Evolutionary conservation across 176 grass and related monocot species (phyloP), one percentile per base, ranked within the genome.

Genomic region (Stipa capillata): DNA sequence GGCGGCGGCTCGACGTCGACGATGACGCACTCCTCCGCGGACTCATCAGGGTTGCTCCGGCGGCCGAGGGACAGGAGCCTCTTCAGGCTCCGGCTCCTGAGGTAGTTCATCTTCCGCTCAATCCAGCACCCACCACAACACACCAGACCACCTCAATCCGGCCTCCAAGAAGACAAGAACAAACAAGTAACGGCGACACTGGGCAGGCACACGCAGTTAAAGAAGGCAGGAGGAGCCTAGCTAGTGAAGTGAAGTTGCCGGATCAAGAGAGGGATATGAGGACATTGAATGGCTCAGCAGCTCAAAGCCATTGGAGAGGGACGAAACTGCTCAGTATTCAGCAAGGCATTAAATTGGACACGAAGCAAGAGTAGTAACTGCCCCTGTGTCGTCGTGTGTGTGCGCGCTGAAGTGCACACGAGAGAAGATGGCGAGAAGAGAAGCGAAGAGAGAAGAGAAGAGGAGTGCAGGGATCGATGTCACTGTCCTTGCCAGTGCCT

Each of bases 51-150:
- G 75, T 81, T 91, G 37, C 68, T 88, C 49, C 84, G 84, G 50
- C 82, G 73, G 35, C 88, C 85, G 8, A 94, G 71, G 9, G 91
- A 91, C 35, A 94, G 82, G 8, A 94, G 77, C 52, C 88, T 20
- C 88, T 85, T 94, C 0, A 94, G 69, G 82, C 91, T 91, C 52
- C 85, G 80, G 82, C 82, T 94, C 47, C 91, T 85, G 35, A 94
- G 88, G 61, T 88, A 84, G 33, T 83, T 79, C 86, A 88, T 73
- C 37, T 2, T 48, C 37, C 13, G 42, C 44, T 78, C 58, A 11
- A 56, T 55, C 71, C 13, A 74, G 3, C 20, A 53, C 42, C 47
- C 44, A n/a, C 21, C 24, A 45, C 36, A 17, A n/a, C 18, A 40
- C 9, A 40, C 17, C 59, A 10, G 10, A n/a, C n/a, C n/a, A n/a